These are phyloP conservation scores for Macrolepiota fuliginosa DNA, from an alignment of 768 basidiomycete genomes.

Conservation along the genomic window DNA sequence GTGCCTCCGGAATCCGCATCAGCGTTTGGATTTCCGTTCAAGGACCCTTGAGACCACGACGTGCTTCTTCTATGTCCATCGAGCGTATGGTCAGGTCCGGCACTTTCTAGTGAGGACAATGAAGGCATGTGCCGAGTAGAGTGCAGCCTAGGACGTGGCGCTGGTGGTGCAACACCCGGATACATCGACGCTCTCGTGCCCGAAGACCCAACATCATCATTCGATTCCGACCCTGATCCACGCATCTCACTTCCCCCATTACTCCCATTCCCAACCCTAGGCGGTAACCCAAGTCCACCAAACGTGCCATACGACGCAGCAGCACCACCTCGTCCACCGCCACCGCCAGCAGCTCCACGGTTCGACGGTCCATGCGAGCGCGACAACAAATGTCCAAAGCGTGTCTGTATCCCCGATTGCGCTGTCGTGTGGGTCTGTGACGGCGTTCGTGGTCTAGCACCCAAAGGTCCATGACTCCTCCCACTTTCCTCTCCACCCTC, in stretches of 20 bases:
- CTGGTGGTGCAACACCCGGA: constrained; percentile 6
- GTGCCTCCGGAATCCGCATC: background rate
- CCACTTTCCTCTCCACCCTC: background rate
- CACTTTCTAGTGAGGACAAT: background rate
- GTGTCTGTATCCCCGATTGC: background rate
- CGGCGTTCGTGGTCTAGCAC: background rate
- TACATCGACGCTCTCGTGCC: constrained; percentile 1
- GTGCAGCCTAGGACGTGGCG: constrained; percentile 3
- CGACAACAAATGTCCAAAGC: background rate
- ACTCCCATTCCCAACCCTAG: background rate
- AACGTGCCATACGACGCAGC: background rate
- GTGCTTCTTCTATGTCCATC: constrained; percentile 3
- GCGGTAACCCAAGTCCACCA: constrained; percentile 2
- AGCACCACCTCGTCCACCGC: background rate
- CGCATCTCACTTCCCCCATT: too few species aligned
- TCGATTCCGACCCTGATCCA: background rate
- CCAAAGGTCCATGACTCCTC: background rate
- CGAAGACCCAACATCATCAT: background rate
- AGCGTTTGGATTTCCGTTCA: background rate
- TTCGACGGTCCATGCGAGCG: background rate
- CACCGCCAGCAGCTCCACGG: background rate
- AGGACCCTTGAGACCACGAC: constrained; percentile 1
- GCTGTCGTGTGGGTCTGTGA: background rate
- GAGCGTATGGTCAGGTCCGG: background rate
- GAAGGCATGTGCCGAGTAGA: background rate